These are phyloP conservation scores for Fonsecaea multimorphosa DNA, from an alignment of 2,329 filamentous ascomycete genomes.

Conservation along the genomic window DNA sequence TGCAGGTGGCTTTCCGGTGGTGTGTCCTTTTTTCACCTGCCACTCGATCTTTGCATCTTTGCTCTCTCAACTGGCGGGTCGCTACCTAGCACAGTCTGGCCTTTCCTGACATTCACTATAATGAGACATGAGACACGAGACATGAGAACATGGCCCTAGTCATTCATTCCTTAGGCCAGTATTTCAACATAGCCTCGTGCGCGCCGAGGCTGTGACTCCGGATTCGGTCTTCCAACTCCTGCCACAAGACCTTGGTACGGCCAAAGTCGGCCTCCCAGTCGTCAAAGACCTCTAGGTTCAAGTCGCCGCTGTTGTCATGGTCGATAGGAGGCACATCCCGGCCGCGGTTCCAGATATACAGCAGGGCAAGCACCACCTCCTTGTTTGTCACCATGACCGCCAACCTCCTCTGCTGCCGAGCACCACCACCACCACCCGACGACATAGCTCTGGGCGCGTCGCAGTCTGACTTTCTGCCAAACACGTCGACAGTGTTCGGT, in stretches of 20 bases:
- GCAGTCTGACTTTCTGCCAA: background rate
- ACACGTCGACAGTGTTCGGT: background rate
- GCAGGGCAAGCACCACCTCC: slow-evolving; percentile 7
- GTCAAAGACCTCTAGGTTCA: background rate
- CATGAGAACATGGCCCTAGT: background rate
- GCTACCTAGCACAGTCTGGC: no score
- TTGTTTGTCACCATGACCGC: background rate
- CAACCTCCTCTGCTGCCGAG: no score
- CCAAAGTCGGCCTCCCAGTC: background rate
- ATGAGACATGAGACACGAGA: no score
- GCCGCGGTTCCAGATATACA: slow-evolving; percentile 8
- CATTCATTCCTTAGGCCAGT: background rate
- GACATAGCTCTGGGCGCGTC: background rate
- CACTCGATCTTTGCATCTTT: background rate
- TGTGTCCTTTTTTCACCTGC: background rate
- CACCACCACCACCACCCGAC: background rate
- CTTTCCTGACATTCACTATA: no score
- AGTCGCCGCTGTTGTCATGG: background rate
- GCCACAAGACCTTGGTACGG: background rate
- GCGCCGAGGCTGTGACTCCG: background rate
- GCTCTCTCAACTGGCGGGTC: background rate
- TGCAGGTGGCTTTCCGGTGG: background rate
- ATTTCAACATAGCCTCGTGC: background rate
- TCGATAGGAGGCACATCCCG: background rate
- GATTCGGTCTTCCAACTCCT: background rate